A percentile compares a stretch with the other conserved stretches of the same genome.
These are phyloP conservation scores for Podospora pseudopauciseta DNA, from an alignment of 495 filamentous ascomycete genomes.

Conservation along the genomic window DNA sequence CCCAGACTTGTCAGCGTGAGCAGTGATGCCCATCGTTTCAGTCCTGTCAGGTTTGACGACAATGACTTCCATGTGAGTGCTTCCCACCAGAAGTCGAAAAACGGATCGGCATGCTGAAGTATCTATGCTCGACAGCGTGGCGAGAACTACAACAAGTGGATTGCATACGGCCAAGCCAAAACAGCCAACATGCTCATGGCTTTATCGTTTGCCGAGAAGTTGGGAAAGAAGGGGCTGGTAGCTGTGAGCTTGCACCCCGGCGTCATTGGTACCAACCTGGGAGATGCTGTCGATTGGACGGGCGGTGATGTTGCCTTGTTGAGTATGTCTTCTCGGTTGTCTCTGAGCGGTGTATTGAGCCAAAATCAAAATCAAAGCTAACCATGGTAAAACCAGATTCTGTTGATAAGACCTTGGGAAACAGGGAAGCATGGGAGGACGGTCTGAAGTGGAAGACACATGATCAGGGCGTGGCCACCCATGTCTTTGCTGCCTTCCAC, in stretches of 20 bases:
- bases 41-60: constrained; percentile 47
- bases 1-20: constrained; percentile 40
- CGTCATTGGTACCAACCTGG: constrained; percentile 31
- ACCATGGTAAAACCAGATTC: not conserved
- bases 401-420: constrained; percentile 20
- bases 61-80: constrained; percentile 37
- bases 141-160: constrained; percentile 47
- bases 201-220: constrained; percentile 40
- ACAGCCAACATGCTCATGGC: constrained; percentile 53
- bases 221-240: constrained; percentile 30
- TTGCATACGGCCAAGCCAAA: constrained; percentile 50
- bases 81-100: constrained; percentile 15
- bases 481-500: constrained; percentile 47
- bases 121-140: constrained; percentile 32
- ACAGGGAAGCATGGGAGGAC: constrained; percentile 32
- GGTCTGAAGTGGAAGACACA: constrained; percentile 32
- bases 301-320: constrained; percentile 22
- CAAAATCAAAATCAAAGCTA: not conserved
- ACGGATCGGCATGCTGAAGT: not conserved
- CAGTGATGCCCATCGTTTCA: constrained; percentile 45
- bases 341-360: not conserved
- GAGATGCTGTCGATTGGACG: constrained; percentile 29
- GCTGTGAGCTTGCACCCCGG: constrained; percentile 49
- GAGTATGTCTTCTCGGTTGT: constrained; percentile 10
- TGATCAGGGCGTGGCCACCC: constrained; percentile 43